phyloP scores from a whole-genome alignment of 495 filamentous ascomycete species.

The Penicillium coffeae region DNA sequence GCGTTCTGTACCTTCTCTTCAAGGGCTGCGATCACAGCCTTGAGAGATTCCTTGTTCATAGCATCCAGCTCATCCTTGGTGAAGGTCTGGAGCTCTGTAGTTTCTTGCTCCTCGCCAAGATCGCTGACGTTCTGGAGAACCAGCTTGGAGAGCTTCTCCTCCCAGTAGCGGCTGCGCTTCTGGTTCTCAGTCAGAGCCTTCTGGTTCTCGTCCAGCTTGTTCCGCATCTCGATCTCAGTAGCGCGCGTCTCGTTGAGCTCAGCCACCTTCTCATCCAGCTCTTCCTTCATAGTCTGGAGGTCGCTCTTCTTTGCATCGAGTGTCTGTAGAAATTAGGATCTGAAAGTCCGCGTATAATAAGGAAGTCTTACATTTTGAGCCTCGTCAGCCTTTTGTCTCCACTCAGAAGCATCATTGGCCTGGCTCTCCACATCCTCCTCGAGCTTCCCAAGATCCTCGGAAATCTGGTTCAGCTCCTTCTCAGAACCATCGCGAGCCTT shows the following conservation, averaged over 20 bases:
- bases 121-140: conserved; percentile 74
- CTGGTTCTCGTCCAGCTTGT: conserved; percentile 91
- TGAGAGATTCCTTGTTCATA: conserved; percentile 83
- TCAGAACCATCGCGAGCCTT: conserved; percentile 72
- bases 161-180: conserved; percentile 78
- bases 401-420: conserved; percentile 65
- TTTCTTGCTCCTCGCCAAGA: conserved; percentile 52
- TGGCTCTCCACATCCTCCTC: conserved; percentile 75
- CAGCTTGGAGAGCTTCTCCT: conserved; percentile 78
- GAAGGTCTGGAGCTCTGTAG: conserved; percentile 67
- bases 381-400: conserved; percentile 73
- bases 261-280: conserved; percentile 80
- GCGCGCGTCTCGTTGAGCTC: conserved; percentile 88
- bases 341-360: neutral
- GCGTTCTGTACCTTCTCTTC: conserved; percentile 92
- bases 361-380: conserved; percentile 61
- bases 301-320: conserved; percentile 77
- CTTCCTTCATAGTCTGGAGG: conserved; percentile 71
- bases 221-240: conserved; percentile 95
- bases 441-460: conserved; percentile 67
- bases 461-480: conserved; percentile 68
- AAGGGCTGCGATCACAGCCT: conserved; percentile 80
- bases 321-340: conserved; percentile 31
- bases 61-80: conserved; percentile 89
- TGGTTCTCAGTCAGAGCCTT: conserved; percentile 85